Evolutionary conservation across 148 eudicot genomes (phyloP).

Genomic region (Amaranthus hypochondriacus): DNA sequence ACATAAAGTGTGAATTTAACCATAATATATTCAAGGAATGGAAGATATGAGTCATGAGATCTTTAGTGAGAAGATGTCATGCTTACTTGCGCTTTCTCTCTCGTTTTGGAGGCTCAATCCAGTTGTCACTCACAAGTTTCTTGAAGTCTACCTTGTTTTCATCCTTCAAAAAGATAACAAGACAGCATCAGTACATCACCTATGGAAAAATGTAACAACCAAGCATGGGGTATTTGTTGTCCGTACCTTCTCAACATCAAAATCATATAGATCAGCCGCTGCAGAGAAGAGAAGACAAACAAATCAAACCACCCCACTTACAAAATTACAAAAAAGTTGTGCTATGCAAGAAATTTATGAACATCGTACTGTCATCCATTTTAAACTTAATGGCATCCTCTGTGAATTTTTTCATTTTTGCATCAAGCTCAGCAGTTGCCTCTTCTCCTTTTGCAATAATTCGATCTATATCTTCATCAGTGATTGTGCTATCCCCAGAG

Average conservation of each 20-base stretch:
- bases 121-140: slow-evolving; percentile 83
- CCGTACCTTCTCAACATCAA: slow-evolving; percentile 86
- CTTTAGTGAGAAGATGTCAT: not conserved
- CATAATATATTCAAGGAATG: not conserved
- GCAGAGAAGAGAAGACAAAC: slow-evolving; percentile 26
- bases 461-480: slow-evolving; percentile 94
- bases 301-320: not conserved
- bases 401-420: slow-evolving; percentile 97
- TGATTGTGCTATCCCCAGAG: slow-evolving; percentile 95
- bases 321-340: not conserved
- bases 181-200: slow-evolving; percentile 8
- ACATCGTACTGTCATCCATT: slow-evolving; percentile 90
- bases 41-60: not conserved
- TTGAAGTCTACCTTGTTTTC: slow-evolving; percentile 86
- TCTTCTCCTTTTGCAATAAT: slow-evolving; percentile 99
- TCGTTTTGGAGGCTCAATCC: slow-evolving; percentile 94
- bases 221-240: not conserved
- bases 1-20: too few species aligned
- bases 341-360: not conserved
- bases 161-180: slow-evolving; percentile 43
- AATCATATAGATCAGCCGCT: slow-evolving; percentile 94
- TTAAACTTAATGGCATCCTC: slow-evolving; percentile 98
- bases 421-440: slow-evolving; percentile 98
- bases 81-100: slow-evolving; percentile 95
- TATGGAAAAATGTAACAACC: not conserved